These are phyloP conservation scores for Austroboletus niveus DNA, from an alignment of 1,284 basidiomycete species.

Conservation along the genomic window DNA sequence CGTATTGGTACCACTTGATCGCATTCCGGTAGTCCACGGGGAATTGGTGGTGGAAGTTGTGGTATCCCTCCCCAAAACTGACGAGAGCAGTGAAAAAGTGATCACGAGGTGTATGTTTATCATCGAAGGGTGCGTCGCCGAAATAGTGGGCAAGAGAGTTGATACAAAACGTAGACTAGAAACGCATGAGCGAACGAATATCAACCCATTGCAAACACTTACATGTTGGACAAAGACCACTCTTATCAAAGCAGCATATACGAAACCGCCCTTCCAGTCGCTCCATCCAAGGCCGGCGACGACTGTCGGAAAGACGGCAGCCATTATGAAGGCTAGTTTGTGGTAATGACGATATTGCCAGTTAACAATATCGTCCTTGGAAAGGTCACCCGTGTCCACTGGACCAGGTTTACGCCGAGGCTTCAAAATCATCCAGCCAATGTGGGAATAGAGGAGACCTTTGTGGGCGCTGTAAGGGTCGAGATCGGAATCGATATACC, in stretches of 20 bases:
- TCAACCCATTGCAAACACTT: constrained; percentile 30
- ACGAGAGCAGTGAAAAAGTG: constrained; percentile 85
- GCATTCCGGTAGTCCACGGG: constrained; percentile 94
- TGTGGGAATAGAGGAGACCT: constrained; percentile 77
- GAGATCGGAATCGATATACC: constrained; percentile 94
- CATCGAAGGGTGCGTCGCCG: constrained; percentile 89
- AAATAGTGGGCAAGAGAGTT: constrained; percentile 96
- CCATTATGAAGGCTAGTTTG: constrained; percentile 62
- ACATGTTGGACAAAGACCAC: constrained; percentile 89
- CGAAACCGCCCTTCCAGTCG: constrained; percentile 81
- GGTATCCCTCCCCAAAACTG: constrained; percentile 92
- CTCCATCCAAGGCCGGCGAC: constrained; percentile 83
- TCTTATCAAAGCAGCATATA: constrained; percentile 84
- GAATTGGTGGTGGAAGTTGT: constrained; percentile 97
- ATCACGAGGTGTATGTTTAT: constrained; percentile 92
- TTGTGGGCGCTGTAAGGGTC: constrained; percentile 92
- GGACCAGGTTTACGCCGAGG: constrained; percentile 85
- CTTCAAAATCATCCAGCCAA: constrained; percentile 94
- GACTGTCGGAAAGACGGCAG: constrained; percentile 71
- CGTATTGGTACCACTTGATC: constrained; percentile 91
- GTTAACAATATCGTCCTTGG: constrained; percentile 71
- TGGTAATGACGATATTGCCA: constrained; percentile 91
- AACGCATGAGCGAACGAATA: constrained; percentile 8
- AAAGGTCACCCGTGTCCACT: constrained; percentile 85
- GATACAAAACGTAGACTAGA: constrained; percentile 89